Evolutionary conservation across 139 green algal genomes (phyloP).

Genomic region (Chloropicon primus): DNA sequence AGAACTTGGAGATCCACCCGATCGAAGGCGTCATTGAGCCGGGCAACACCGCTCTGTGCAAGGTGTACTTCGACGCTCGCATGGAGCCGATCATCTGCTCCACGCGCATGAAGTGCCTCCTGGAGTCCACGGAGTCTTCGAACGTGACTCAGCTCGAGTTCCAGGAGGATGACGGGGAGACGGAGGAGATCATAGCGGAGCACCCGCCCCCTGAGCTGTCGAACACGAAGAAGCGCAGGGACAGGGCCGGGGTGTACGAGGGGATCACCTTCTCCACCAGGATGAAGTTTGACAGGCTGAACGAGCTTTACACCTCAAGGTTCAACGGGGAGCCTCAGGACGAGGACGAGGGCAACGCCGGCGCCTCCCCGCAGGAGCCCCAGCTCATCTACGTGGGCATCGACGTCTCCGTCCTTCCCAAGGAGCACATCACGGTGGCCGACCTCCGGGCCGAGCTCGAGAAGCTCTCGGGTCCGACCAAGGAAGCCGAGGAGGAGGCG

Average conservation of each 20-base stretch:
- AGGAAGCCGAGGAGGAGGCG: neutral
- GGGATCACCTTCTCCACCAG: slow-evolving; percentile 15
- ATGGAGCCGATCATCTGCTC: neutral
- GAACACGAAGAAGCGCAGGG: neutral
- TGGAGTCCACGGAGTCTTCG: neutral
- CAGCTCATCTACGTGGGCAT: neutral
- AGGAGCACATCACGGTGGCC: neutral
- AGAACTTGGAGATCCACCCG: neutral
- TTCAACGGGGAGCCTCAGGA: neutral
- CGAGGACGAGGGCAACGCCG: neutral
- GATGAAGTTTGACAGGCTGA: slow-evolving; percentile 9
- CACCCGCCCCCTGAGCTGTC: slow-evolving; percentile 13
- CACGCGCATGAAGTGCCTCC: neutral
- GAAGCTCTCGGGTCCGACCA: neutral
- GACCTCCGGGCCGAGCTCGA: neutral
- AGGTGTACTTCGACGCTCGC: neutral
- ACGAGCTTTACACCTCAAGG: slow-evolving; percentile 5
- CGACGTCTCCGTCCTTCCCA: neutral
- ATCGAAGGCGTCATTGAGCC: neutral
- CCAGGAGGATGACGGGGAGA: neutral
- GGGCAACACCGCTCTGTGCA: neutral
- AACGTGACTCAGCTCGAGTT: neutral
- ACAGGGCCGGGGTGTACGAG: slow-evolving; percentile 11
- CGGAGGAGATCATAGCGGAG: slow-evolving; percentile 22
- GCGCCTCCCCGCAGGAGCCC: neutral